Evolutionary conservation across 2,329 filamentous ascomycete species (phyloP), one percentile per base, ranked within the genome.

Genomic region (Pyrenophora seminiperda): DNA sequence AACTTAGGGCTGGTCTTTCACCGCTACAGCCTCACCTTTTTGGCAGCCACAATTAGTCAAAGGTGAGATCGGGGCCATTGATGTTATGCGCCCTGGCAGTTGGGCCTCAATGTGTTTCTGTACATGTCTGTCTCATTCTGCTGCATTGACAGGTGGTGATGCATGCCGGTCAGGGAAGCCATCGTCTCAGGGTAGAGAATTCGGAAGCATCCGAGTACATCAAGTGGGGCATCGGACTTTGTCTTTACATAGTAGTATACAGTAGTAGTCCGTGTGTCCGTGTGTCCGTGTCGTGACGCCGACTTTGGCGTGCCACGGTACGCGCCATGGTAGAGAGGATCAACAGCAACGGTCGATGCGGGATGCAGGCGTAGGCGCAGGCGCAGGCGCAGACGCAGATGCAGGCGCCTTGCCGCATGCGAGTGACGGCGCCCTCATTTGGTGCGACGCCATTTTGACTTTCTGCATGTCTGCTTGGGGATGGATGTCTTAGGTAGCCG

Each of bases 21-120:
- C 59, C 54, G 59, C 62, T 61, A 58, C 61, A 61, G 67, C 65
- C 66, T 69, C 65, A 66, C 55, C 18, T 56, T 63, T 68, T 49
- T 54, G 50, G 41, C 56, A 63, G 59, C 61, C 60, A 65, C 56
- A 58, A 49, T 50, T 56, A 47, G 52, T 40, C 29, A 47, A 36
- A 41, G 42, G 46, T 42, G n/a, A 50, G 51, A 53, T 50, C 41
- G 47, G 48, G 54, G 50, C 41, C 27, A 27, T 27, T 33, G 29
- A 9, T 40, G 19, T 33, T 55, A 42, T 59, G 56, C 59, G 65
- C 62, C 59, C 53, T 50, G 41, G 32, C 40, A 29, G 56, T 69
- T 68, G 67, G 67, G 67, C 67, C 60, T 59, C 66, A 63, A 66
- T 18, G 41, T 53, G 50, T 44, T 47, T 43, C 38, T 51, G 27